Conservation (phyloP, 2,329 filamentous ascomycete genomes). For the Aspergillus tamarii region DNA sequence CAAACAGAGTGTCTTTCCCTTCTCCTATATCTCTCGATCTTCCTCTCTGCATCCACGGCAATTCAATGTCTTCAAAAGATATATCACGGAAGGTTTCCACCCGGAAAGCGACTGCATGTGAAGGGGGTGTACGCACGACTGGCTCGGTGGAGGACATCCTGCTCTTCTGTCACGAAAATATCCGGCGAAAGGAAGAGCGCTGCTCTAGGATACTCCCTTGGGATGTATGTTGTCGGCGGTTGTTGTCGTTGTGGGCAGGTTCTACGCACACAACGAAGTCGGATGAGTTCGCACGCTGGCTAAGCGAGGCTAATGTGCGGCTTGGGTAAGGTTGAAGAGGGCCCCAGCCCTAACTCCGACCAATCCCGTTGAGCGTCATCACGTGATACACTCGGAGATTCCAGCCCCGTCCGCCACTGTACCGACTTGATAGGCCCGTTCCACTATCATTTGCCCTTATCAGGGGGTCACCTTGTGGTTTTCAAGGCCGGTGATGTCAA, state of each 20-base stretch:
- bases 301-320: slow-evolving; percentile 49
- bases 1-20: not conserved
- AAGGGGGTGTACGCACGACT: slow-evolving; percentile 57
- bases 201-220: slow-evolving; percentile 46
- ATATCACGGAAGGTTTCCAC: slow-evolving; percentile 15
- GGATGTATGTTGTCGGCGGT: slow-evolving; percentile 51
- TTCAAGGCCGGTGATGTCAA: slow-evolving; percentile 1
- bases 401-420: slow-evolving; percentile 2
- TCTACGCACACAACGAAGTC: slow-evolving; percentile 48
- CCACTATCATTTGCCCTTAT: slow-evolving; percentile 5
- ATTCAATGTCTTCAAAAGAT: slow-evolving; percentile 3
- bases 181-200: slow-evolving; percentile 45
- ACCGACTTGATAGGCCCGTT: slow-evolving; percentile 4
- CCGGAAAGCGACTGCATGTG: slow-evolving; percentile 14
- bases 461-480: not conserved
- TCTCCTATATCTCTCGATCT: not conserved
- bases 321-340: slow-evolving; percentile 30
- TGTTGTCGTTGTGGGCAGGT: slow-evolving; percentile 50
- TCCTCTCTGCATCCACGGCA: slow-evolving; percentile 1
- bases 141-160: slow-evolving; percentile 70
- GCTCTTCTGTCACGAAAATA: slow-evolving; percentile 47
- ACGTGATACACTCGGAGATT: slow-evolving; percentile 26
- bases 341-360: slow-evolving; percentile 44
- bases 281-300: slow-evolving; percentile 41
- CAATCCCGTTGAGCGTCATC: slow-evolving; percentile 28